Percentiles rank a stretch among this genome's conserved stretches.
Evolutionary conservation across 73 alveolate genomes (phyloP).

Genomic region (Breviolum minutum): DNA sequence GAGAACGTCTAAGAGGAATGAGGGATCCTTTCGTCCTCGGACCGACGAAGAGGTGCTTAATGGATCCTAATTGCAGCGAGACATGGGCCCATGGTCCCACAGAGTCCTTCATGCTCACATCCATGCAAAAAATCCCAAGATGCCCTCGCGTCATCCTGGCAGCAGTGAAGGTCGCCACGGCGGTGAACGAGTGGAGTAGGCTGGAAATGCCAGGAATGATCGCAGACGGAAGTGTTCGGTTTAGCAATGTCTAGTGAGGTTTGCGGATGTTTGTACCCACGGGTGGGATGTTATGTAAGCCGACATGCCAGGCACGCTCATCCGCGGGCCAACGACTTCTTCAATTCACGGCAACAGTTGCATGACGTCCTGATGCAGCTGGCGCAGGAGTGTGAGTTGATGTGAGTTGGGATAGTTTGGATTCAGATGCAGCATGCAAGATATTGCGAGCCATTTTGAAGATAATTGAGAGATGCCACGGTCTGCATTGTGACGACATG

Average conservation of each 20-base stretch:
- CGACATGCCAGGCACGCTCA: slow-evolving; percentile 56
- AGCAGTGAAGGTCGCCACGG: neutral
- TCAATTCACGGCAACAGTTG: slow-evolving; percentile 25
- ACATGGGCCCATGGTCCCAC: neutral
- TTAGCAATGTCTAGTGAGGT: neutral
- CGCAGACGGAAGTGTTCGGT: neutral
- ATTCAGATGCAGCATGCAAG: no score
- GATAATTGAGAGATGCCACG: no score
- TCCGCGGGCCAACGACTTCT: slow-evolving; percentile 92
- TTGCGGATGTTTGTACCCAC: no score
- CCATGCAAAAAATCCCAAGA: neutral
- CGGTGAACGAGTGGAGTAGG: neutral
- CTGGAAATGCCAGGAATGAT: neutral
- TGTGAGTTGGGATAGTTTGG: neutral
- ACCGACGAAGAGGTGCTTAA: slow-evolving; percentile 42
- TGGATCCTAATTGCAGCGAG: neutral
- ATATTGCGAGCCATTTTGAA: neutral
- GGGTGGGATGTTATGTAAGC: no score
- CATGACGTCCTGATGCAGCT: slow-evolving; percentile 73
- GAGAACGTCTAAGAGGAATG: slow-evolving; percentile 27
- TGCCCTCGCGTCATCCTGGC: no score
- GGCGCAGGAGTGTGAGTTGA: slow-evolving; percentile 6
- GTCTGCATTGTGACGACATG: no score
- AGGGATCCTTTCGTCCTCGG: slow-evolving; percentile 35
- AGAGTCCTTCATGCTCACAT: no score